Conservation (phyloP, 2,329 filamentous ascomycete genomes). For the Aspergillus puulaauensis region DNA sequence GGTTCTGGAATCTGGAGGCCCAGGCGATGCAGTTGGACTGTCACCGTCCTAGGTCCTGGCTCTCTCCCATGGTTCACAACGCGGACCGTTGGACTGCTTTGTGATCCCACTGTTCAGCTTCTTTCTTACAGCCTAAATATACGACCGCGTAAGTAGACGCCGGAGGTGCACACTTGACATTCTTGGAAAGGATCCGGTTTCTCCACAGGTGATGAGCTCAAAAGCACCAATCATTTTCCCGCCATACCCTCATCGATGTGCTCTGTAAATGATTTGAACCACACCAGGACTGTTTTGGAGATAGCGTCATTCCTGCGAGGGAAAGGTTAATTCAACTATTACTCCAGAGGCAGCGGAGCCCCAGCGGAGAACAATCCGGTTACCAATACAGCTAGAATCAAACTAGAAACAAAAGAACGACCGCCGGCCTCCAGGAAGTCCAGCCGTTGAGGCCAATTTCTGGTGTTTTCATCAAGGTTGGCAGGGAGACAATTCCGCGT, state of each 20-base stretch:
- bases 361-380: slow-evolving; percentile 9
- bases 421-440: not conserved
- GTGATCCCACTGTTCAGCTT: not conserved
- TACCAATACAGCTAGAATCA: slow-evolving; percentile 18
- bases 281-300: not conserved
- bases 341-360: not conserved
- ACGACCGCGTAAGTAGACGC: not conserved
- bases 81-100: slow-evolving; percentile 7
- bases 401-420: slow-evolving; percentile 18
- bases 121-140: not conserved
- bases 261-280: not conserved
- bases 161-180: too few species aligned
- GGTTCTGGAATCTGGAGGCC: slow-evolving; percentile 12
- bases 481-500: slow-evolving; percentile 16
- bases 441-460: slow-evolving; percentile 15
- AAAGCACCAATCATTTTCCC: not conserved
- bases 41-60: too few species aligned
- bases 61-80: slow-evolving; percentile 11
- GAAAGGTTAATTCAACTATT: not conserved
- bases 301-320: not conserved
- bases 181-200: not conserved
- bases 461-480: not conserved
- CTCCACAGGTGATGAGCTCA: not conserved
- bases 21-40: not conserved
- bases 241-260: slow-evolving; percentile 1